Base-by-base conservation (phyloP, 306 rosid species). In the Prunus salicina region DNA sequence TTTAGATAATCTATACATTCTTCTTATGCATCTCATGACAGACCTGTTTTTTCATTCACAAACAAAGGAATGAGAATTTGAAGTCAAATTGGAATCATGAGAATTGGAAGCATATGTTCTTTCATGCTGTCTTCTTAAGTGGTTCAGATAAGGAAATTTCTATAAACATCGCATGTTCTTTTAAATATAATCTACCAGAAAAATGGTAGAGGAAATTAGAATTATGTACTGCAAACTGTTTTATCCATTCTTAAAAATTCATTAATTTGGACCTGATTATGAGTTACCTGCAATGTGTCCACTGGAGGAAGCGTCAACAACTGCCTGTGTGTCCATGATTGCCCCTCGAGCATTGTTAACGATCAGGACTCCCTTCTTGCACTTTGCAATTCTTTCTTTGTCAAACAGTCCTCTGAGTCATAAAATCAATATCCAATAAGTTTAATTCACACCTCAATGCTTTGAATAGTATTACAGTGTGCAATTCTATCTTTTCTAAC, bases 311-410 rank as follows among this genome's bases (percentile, higher is more conserved):
- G 96, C 97, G 66, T 95, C 96, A 8, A 86, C 95, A 73, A 94
- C 90, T 15, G 98, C 97, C 79, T 91, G 93, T 0, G 97, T 83
- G 8, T 95, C 97, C 99, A 92, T 88, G 67, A 95, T 87, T 27
- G 99, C 99, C 5, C 97, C 99, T 16, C 97, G 87, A 76, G 98
- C 98, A 83, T 93, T 93, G 91, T 90, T 91, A 65, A 90, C 97
- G 47, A 90, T 83, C 84, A 90, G 76, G 69, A 94, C 97, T 79
- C 97, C 98, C 83, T 88, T 93, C 92, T 87, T 90, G 77, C 89
- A 90, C 86, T 91, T 91, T 0, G 92, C 91, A 72, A 93, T 89
- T 80, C 84, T 87, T 45, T 78, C 84, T 81, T 91, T 90, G 86
- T 91, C 86, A 72, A 94, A 89, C 84, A 95, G 58, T 16, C 97